Evolutionary conservation across 1,284 basidiomycete species (phyloP), one percentile per base, ranked within the genome.

Genomic region (Ceratobasidium theobromae): DNA sequence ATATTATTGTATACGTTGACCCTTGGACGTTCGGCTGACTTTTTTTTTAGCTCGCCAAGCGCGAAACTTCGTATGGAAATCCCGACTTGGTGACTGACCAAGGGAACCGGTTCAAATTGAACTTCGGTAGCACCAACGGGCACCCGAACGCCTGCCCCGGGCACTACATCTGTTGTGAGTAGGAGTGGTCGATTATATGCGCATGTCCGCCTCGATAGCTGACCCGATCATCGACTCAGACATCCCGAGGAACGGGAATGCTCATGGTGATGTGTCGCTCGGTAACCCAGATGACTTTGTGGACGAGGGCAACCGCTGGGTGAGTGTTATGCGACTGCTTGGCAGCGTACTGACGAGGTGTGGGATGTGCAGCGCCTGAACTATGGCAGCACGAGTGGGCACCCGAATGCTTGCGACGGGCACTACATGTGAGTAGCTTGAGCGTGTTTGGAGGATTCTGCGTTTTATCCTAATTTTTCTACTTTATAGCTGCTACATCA

Each of bases 331-430:
- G n/a, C 14, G 18, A n/a, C 18, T 6, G 43, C 9, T 45, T 9
- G 9, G 9, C 18, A 21, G 6, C 43, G 6, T n/a, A 45, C 43
- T 45, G 18, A 45, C 43, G 18, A 8, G 12, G 18, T 32, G 16
- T 16, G 11, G 27, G 4, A 11, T 18, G 12, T 52, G n/a, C n/a
- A 55, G 57, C 57, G 57, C 32, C 46, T 62, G 23, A 62, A 62
- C 57, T 62, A 62, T 32, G 57, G 57, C 23, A 62, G 57, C 57
- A 62, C 57, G 21, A n/a, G 48, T n/a, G 57, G 57, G 16, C 57
- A 62, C 57, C 57, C 57, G 18, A 62, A 62, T 25, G 57, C 57
- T 23, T 62, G 57, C 57, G 46, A 49, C 25, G 57, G 57, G 2
- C 57, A 62, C 32, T 62, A 49, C 46, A 62, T 62, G 46, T 62